Evolutionary conservation across 176 grass and related monocot genomes (phyloP).

Genomic region (Dactylis glomerata): DNA sequence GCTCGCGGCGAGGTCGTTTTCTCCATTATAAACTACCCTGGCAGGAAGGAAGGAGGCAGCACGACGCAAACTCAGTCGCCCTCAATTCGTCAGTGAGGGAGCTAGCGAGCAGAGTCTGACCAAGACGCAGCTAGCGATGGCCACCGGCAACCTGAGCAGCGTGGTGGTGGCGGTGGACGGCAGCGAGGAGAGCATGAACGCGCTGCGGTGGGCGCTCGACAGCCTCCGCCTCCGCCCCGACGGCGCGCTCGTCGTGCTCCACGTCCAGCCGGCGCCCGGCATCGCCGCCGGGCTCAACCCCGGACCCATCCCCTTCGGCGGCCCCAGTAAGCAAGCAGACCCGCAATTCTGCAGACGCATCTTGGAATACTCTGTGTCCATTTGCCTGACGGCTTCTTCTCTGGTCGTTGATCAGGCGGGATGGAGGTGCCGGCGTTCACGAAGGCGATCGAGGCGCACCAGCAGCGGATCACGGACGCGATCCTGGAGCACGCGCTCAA

Average conservation of each 20-base stretch:
- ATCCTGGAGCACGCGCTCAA: slow-evolving; percentile 80
- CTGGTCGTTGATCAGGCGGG: slow-evolving; percentile 36
- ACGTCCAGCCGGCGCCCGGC: slow-evolving; percentile 65
- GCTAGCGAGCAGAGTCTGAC: not conserved
- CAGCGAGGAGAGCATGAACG: slow-evolving; percentile 97
- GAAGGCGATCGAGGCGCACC: slow-evolving; percentile 86
- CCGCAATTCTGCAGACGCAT: not conserved
- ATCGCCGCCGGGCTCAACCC: slow-evolving; percentile 80
- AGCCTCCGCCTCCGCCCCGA: slow-evolving; percentile 75
- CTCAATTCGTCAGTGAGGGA: not conserved
- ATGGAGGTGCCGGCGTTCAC: slow-evolving; percentile 92
- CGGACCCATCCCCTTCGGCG: slow-evolving; percentile 84
- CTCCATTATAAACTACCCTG: not conserved
- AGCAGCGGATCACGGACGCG: slow-evolving; percentile 76
- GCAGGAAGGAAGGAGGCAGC: not conserved
- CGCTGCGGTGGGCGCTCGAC: slow-evolving; percentile 80
- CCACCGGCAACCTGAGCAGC: slow-evolving; percentile 68
- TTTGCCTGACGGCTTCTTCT: slow-evolving; percentile 19
- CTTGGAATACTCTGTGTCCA: not conserved
- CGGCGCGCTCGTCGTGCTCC: slow-evolving; percentile 71
- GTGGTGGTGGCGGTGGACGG: slow-evolving; percentile 88
- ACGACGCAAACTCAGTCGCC: not conserved
- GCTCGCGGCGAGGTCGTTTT: not conserved
- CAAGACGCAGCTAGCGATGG: slow-evolving; percentile 42
- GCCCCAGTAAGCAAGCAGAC: slow-evolving; percentile 56